phyloP scores from a whole-genome alignment of 2,329 filamentous ascomycete species.

The Lecanicillium sp. region DNA sequence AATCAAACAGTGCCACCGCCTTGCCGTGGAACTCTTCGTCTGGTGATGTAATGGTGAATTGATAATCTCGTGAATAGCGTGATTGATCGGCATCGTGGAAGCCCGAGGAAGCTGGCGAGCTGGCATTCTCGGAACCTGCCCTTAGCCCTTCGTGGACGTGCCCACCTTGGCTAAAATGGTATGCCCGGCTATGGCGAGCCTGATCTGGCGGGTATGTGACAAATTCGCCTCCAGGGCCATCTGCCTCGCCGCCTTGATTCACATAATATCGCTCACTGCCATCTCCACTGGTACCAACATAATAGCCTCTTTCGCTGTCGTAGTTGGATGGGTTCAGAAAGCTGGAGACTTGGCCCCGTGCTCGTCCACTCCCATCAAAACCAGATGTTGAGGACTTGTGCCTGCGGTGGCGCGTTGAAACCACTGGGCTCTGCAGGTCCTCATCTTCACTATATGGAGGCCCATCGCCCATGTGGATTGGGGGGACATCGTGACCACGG shows the following conservation, averaged over 20 bases:
- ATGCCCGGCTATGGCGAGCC: conserved; percentile 45
- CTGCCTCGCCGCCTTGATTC: conserved; percentile 58
- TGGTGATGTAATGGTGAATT: conserved; percentile 88
- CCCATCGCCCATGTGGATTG: conserved; percentile 78
- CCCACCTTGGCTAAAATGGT: conserved; percentile 31
- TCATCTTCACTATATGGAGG: conserved; percentile 95
- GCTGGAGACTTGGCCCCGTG: conserved; percentile 23
- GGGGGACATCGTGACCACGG: conserved; percentile 64
- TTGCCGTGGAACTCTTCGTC: conserved; percentile 98
- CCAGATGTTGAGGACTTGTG: conserved; percentile 61
- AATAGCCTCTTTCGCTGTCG: conserved; percentile 57
- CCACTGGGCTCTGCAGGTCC: conserved; percentile 85
- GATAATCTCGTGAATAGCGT: conserved; percentile 83
- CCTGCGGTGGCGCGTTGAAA: conserved; percentile 77
- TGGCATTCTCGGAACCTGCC: conserved; percentile 49
- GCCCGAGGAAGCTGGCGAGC: conserved; percentile 49
- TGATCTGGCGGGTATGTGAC: conserved; percentile 68
- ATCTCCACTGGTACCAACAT: conserved; percentile 58
- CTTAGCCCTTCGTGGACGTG: conserved; percentile 44
- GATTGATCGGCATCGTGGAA: conserved; percentile 58
- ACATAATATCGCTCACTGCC: conserved; percentile 69
- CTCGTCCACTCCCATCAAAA: conserved; percentile 31
- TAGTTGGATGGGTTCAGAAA: conserved; percentile 41
- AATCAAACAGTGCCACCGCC: conserved; percentile 91
- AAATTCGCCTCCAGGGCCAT: conserved; percentile 71